Conservation (phyloP, 2,329 filamentous ascomycete species). For the Monosporascus sp. region DNA sequence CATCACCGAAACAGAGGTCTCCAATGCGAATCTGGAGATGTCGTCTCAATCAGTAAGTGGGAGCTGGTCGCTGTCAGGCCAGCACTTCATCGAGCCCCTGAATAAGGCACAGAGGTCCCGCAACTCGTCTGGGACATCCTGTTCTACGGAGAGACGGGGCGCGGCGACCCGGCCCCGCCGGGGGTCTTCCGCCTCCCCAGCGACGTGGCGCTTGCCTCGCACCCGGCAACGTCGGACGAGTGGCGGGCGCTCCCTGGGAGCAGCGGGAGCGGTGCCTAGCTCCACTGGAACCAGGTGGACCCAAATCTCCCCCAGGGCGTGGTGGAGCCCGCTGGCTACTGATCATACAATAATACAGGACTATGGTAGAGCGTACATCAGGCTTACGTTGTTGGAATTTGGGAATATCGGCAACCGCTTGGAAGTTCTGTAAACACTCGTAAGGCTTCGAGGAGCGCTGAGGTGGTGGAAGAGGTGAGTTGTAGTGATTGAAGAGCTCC, state of each 20-base stretch:
- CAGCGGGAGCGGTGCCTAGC: slow-evolving; percentile 22
- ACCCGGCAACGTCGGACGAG: slow-evolving; percentile 30
- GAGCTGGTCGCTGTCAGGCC: too few relatives aligned
- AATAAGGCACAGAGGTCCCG: too few relatives aligned
- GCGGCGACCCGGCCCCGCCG: background rate
- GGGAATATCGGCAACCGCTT: slow-evolving; percentile 46
- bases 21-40: too few relatives aligned
- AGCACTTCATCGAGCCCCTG: too few relatives aligned
- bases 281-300: slow-evolving; percentile 32
- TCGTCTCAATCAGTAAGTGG: too few relatives aligned
- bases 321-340: too few relatives aligned
- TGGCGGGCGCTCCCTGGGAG: slow-evolving; percentile 33
- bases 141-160: background rate
- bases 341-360: slow-evolving; percentile 26
- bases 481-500: too few relatives aligned
- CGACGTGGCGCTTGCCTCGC: slow-evolving; percentile 27
- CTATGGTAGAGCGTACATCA: slow-evolving; percentile 48
- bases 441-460: slow-evolving; percentile 11
- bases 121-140: too few relatives aligned
- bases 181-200: background rate
- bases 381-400: slow-evolving; percentile 50
- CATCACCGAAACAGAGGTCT: too few relatives aligned
- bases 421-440: slow-evolving; percentile 10
- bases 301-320: too few relatives aligned
- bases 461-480: slow-evolving; percentile 11